Evolutionary conservation across 2,329 filamentous ascomycete species (phyloP), one percentile per base, ranked within the genome.

Genomic region (Cladophialophora immunda): DNA sequence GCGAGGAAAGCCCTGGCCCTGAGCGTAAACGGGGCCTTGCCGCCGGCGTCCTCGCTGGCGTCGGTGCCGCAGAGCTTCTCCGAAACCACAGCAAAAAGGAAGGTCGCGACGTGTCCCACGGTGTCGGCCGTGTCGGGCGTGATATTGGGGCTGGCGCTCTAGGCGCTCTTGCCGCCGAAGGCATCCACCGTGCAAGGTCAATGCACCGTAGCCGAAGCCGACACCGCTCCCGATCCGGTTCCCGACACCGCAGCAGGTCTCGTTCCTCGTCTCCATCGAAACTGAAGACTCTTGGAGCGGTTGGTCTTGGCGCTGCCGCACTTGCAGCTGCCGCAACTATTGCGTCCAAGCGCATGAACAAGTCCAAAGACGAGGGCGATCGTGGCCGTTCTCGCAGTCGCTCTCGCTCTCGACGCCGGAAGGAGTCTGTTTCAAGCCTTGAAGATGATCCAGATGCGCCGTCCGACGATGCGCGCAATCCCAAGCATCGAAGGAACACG

Each of bases 121-220:
- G 82, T 32, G 75, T 84, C 38, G 81, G 84, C 55, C 84, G 81
- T 27, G 65, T 82, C 13, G 78, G 79, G 6, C 79, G 84, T 71
- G 82, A 85, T 53, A 77, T 88, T 45, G 87, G 87, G 50, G 88
- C 87, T 66, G 87, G 86, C 64, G 86, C 86, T 11, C 75, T 89
- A 3, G 88, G 88, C 61, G 88, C 86, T 25, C 81, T 88, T 36
- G 86, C 86, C 56, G 87, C 86, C 17, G 86, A 88, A 74, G 87
- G 83, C 30, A 79, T 88, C 58, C 81, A 80, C 15, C 81, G 84
- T 61, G 82, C 81, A 34, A 79, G 80, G 61, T 85, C 84, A 70
- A 81, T 81, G 66, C 81, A 83, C 68, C 82, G 79, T 64, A 82
- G 80, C 73, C 80, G 78, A 70, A 83, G 81, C 68, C 79, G 79